Evolutionary conservation across 1,284 basidiomycete genomes (phyloP).

Genomic region (Termitomyces sp.): DNA sequence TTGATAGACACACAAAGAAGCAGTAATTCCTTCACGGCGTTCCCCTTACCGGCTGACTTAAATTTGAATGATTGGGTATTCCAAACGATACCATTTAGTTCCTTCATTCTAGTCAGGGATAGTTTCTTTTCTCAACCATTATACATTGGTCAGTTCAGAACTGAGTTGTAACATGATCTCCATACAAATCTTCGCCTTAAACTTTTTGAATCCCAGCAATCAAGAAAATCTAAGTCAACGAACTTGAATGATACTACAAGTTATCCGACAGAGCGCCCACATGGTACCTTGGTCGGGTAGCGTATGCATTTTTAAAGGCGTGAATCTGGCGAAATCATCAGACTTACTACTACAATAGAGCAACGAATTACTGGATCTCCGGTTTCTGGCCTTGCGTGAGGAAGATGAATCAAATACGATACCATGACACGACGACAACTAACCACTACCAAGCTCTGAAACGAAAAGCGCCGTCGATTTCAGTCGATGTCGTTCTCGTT

Average conservation of each 20-base stretch:
- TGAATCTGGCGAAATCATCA: neutral
- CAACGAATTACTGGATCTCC: neutral
- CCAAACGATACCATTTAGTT: neutral
- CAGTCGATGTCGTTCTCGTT: neutral
- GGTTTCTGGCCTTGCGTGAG: neutral
- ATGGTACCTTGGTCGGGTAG: neutral
- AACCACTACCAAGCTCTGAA: neutral
- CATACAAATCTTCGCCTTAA: neutral
- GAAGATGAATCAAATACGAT: neutral
- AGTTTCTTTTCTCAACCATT: neutral
- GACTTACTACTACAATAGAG: neutral
- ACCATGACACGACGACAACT: neutral
- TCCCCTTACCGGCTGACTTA: neutral
- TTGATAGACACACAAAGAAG: neutral
- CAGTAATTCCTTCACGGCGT: neutral
- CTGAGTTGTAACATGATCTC: neutral
- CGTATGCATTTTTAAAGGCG: neutral
- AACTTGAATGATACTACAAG: neutral
- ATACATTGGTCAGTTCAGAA: neutral
- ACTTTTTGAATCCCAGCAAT: neutral
- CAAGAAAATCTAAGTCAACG: neutral
- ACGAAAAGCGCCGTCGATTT: neutral
- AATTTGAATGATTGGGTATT: neutral
- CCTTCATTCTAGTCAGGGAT: neutral
- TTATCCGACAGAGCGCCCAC: neutral